Conservation (phyloP, 495 filamentous ascomycete species). For the Tuber melanosporum region DNA sequence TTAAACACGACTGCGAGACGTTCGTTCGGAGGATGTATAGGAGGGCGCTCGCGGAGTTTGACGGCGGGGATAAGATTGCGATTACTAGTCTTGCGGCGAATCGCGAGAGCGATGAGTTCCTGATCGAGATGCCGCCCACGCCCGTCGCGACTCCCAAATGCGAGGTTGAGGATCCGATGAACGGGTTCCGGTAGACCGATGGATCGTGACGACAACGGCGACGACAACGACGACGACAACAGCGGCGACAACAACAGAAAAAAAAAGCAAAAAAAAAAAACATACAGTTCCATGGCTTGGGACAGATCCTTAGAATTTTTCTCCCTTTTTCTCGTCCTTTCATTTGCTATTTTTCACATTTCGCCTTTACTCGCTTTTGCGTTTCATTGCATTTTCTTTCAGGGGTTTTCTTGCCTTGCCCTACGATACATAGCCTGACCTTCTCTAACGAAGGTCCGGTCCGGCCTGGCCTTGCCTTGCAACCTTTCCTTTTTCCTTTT, state of each 20-base stretch:
- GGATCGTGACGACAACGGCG: neutral
- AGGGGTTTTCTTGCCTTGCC: neutral
- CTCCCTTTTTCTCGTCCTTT: neutral
- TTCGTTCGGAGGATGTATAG: slow-evolving; percentile 39
- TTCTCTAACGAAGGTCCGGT: neutral
- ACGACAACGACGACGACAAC: neutral
- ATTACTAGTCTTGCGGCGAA: slow-evolving; percentile 34
- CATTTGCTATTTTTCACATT: neutral
- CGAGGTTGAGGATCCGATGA: slow-evolving; percentile 33
- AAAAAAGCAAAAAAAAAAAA: neutral
- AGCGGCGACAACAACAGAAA: neutral
- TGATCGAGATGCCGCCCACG: slow-evolving; percentile 36
- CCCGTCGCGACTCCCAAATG: slow-evolving; percentile 30
- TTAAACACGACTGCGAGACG: slow-evolving; percentile 56
- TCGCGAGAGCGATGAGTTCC: slow-evolving; percentile 38
- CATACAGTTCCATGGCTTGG: neutral
- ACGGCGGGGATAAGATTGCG: slow-evolving; percentile 28
- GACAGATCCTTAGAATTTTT: too few relatives aligned
- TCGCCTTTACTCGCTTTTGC: neutral
- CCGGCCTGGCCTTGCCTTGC: neutral
- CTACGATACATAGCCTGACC: neutral
- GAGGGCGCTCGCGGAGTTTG: slow-evolving; percentile 27
- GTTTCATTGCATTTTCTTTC: neutral
- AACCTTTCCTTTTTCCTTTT: neutral
- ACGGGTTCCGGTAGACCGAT: neutral